phyloP scores from a whole-genome alignment of 2,329 filamentous ascomycete genomes.

The Calonectria pseudoturangicola region DNA sequence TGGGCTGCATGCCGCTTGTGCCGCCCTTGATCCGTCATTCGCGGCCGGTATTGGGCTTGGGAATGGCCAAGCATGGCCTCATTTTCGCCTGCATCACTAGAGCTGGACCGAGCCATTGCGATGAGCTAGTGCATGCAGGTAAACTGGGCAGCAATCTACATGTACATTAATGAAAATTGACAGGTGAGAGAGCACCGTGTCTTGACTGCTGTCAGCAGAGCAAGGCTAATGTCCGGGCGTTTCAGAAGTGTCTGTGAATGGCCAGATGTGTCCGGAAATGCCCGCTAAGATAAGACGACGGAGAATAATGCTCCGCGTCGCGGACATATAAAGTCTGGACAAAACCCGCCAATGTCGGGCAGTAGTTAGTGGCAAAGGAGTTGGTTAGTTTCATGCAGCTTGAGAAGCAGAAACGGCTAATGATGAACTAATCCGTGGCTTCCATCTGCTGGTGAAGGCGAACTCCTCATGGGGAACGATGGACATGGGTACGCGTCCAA shows the following conservation, averaged over 20 bases:
- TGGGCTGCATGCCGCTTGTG: not conserved
- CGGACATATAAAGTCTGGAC: not conserved
- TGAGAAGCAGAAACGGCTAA: not conserved
- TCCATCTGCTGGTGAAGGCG: not conserved
- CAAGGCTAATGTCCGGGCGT: constrained; percentile 19
- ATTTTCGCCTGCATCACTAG: constrained; percentile 16
- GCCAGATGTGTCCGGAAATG: constrained; percentile 5
- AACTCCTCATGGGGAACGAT: not conserved
- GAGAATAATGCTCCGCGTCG: constrained; percentile 8
- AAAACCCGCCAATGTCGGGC: not conserved
- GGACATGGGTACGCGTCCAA: constrained; percentile 18
- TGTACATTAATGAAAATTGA: not conserved
- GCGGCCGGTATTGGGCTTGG: not conserved
- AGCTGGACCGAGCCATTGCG: constrained; percentile 10
- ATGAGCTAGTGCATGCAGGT: constrained; percentile 16
- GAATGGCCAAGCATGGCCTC: constrained; percentile 2
- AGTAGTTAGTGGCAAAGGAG: not conserved
- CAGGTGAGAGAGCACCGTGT: not conserved
- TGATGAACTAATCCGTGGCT: not conserved
- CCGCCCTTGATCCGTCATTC: not conserved
- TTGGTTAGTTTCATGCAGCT: not conserved
- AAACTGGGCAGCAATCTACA: constrained; percentile 9
- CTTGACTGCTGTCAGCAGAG: not conserved
- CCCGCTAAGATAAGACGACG: constrained; percentile 5
- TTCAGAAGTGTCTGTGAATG: constrained; percentile 10